Evolutionary conservation across 768 basidiomycete species (phyloP).

Genomic region (Mrakia hoshinonis): DNA sequence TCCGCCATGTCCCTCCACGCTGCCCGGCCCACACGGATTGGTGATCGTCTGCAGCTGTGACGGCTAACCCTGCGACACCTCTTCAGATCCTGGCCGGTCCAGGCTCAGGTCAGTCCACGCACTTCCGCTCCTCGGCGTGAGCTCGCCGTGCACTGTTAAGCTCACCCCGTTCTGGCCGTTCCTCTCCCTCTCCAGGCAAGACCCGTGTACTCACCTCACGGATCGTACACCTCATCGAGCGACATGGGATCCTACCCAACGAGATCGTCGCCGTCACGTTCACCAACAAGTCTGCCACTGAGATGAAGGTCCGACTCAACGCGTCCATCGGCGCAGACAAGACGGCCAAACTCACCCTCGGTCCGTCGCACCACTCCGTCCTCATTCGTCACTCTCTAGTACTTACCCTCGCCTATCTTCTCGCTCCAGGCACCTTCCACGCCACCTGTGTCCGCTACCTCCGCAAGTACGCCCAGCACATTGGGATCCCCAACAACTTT

Average conservation of each 20-base stretch:
- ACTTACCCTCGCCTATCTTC: too few species aligned
- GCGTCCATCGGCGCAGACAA: slow-evolving; percentile 57
- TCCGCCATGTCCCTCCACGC: too few species aligned
- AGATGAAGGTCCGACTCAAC: slow-evolving; percentile 65
- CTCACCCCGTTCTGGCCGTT: not conserved
- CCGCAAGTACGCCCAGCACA: slow-evolving; percentile 53
- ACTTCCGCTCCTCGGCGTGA: not conserved
- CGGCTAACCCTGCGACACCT: slow-evolving; percentile 39
- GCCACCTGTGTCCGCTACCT: slow-evolving; percentile 55
- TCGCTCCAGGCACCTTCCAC: slow-evolving; percentile 64
- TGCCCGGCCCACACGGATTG: not conserved
- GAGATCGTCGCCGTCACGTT: slow-evolving; percentile 75
- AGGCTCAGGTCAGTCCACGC: slow-evolving; percentile 48
- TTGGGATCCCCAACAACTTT: slow-evolving; percentile 63
- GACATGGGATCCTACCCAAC: slow-evolving; percentile 49
- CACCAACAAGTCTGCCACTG: slow-evolving; percentile 81
- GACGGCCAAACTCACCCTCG: slow-evolving; percentile 50
- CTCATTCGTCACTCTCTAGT: not conserved
- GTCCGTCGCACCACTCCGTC: slow-evolving; percentile 34
- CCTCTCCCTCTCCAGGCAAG: slow-evolving; percentile 32
- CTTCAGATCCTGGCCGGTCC: slow-evolving; percentile 78
- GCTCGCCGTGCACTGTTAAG: too few species aligned
- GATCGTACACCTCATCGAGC: slow-evolving; percentile 57
- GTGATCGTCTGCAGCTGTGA: slow-evolving; percentile 14
- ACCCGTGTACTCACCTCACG: slow-evolving; percentile 57